Percentiles rank a stretch among this genome's conserved stretches.
These are phyloP conservation scores for Theobroma cacao DNA, from an alignment of 345 rosid species.

Conservation along the genomic window DNA sequence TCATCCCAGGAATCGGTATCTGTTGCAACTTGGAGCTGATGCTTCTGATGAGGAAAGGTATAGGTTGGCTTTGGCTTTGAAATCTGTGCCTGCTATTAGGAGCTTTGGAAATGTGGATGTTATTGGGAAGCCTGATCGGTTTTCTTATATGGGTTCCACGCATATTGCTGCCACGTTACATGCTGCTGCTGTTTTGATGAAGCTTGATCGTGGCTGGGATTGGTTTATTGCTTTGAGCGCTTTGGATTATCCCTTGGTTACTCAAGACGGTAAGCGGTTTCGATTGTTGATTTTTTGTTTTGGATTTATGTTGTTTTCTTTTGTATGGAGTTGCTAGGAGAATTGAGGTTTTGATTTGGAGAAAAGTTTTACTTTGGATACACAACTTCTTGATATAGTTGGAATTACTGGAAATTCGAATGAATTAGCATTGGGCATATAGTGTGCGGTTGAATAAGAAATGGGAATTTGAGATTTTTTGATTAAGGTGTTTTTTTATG, in stretches of 20 bases:
- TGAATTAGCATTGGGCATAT: background rate
- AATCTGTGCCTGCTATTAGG: constrained; percentile 65
- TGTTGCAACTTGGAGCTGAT: constrained; percentile 80
- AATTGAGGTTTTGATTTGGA: background rate
- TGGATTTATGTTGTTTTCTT: background rate
- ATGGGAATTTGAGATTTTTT: background rate
- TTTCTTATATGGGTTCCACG: constrained; percentile 75
- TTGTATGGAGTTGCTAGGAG: background rate
- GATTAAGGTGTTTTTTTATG: background rate
- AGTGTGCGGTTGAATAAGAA: background rate
- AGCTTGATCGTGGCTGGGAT: constrained; percentile 75
- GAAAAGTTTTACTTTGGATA: background rate
- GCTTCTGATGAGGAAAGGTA: constrained; percentile 74
- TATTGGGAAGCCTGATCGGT: constrained; percentile 69
- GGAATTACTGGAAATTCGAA: background rate
- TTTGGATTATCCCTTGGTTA: constrained; percentile 82
- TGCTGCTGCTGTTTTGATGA: constrained; percentile 77
- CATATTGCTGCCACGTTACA: constrained; percentile 63
- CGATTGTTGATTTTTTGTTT: background rate
- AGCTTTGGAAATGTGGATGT: constrained; percentile 92
- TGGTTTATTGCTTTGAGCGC: constrained; percentile 93
- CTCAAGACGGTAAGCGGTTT: constrained; percentile 77
- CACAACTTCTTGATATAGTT: background rate
- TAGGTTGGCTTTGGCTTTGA: constrained; percentile 50
- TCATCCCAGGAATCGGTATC: constrained; percentile 91